Evolutionary conservation across 2,329 filamentous ascomycete species (phyloP), one percentile per base, ranked within the genome.

Genomic region (Chaetoscypha palmicola): DNA sequence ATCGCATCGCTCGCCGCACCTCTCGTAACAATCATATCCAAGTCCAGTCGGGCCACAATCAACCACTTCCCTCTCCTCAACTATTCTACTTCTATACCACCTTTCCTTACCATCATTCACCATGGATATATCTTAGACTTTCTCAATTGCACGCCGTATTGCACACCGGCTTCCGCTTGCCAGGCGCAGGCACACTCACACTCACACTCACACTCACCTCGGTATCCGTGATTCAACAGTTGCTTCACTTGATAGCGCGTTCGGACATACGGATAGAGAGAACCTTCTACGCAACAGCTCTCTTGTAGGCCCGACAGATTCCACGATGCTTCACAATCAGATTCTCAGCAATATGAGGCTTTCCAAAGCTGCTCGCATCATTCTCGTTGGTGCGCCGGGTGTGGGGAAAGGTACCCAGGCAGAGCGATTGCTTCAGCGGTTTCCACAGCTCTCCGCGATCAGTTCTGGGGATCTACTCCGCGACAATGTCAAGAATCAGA

Each of bases 371-470:
- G 92, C 92, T 43, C 85, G 92, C 51, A 83, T 97, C 52, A 97
- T 98, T 62, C 79, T 98, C 55, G 79, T 98, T 58, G 92, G 92
- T 57, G 90, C 91, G 41, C 92, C 92, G n/a, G 60, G 60, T 23
- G 92, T 95, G 45, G 92, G 92, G 51, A 98, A 98, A 66, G 92
- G 91, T 51, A 98, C 92, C 2, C 92, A 98, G 70, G 88, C 87
- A 40, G 86, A 94, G 65, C 81, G 92, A 49, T 73, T 98, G 50
- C 81, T 97, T 55, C 72, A 81, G 56, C 81, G 86, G 54, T 98
- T 92, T 62, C 87, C 90, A 3, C 86, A 96, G 61, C 73, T 98
- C 36, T 84, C 87, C 41, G 83, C 89, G 14, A 91, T 98, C 65
- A 94, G 88, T 66, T 95, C 92, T 3, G 92, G 92, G 49, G 91